Base-by-base conservation (phyloP, 805 yeast genomes). In the Yueomyces sinensis region DNA sequence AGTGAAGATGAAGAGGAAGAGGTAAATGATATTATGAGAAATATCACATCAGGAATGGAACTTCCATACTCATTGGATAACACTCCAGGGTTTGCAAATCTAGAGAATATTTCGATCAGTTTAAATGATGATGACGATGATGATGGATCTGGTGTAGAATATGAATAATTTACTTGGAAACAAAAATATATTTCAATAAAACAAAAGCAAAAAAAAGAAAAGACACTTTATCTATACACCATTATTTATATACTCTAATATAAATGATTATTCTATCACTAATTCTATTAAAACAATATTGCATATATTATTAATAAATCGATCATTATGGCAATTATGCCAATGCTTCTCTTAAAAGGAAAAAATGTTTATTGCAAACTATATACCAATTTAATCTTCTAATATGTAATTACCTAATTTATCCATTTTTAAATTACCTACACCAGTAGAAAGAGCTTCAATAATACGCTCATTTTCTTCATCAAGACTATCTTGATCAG, bases 331-430 rank as follows among this genome's bases (percentile, higher is more conserved):
- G n/a, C n/a, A n/a, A n/a, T n/a, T n/a, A n/a, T n/a, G n/a, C n/a
- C n/a, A n/a, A n/a, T n/a, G n/a, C n/a, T n/a, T n/a, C n/a, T n/a
- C n/a, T n/a, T n/a, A n/a, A n/a, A n/a, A n/a, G n/a, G n/a, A n/a
- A n/a, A n/a, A n/a, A n/a, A n/a, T n/a, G n/a, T n/a, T n/a, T n/a
- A n/a, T n/a, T n/a, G n/a, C n/a, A n/a, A n/a, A n/a, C n/a, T n/a
- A n/a, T 20, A 11, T 20, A 20, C 1, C 7, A 7, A 20, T 20
- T 39, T 37, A 46, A 7, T 56, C 61, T 27, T 79, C 82, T 27
- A 82, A 52, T 24, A 81, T 76, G 52, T 82, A 82, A 56, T 82
- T 82, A 29, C 94, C 94, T 31, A 82, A 53, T 46, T 76, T 80
- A 52, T 82, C 94, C 78, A 79, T 75, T 52, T 79, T 80, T 43